phyloP scores from a whole-genome alignment of 139 green algal species.

The Coccomyxa sp. region DNA sequence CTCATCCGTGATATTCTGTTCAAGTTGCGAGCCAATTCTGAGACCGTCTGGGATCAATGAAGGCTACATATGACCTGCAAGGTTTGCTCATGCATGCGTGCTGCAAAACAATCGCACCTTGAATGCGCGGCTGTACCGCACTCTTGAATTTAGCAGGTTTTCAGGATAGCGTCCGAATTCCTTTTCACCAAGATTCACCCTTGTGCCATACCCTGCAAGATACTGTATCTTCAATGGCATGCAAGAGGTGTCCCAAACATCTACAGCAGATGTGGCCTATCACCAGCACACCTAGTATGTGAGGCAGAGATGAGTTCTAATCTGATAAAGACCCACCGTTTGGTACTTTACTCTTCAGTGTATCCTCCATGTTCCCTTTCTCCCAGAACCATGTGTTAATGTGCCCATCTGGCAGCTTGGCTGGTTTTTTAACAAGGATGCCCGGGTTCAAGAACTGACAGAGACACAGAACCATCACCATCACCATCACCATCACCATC shows the following conservation, averaged over 20 bases:
- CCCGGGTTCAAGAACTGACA: conserved; percentile 18
- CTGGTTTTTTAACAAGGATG: conserved; percentile 23
- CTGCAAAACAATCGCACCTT: conserved; percentile 1
- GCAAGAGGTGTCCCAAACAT: too few relatives aligned
- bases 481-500: too few relatives aligned
- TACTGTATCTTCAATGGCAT: too few relatives aligned
- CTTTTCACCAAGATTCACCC: conserved; percentile 10
- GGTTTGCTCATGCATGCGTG: neutral
- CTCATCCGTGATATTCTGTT: conserved; percentile 18
- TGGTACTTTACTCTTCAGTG: conserved; percentile 1
- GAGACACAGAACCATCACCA: neutral
- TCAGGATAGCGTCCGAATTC: conserved; percentile 10
- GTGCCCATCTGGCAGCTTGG: conserved; percentile 12
- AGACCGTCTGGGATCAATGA: neutral
- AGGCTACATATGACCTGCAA: neutral
- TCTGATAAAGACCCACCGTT: neutral
- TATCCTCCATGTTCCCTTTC: conserved; percentile 3
- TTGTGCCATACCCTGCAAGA: conserved; percentile 1
- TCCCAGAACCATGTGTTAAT: conserved; percentile 27
- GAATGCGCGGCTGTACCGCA: conserved; percentile 14
- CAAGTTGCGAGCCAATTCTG: neutral
- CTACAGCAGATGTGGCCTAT: too few relatives aligned
- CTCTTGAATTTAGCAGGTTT: conserved; percentile 17
- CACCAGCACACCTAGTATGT: neutral
- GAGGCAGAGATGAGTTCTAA: neutral